phyloP scores from a whole-genome alignment of 441 rosid species.

The Jatropha podagrica region DNA sequence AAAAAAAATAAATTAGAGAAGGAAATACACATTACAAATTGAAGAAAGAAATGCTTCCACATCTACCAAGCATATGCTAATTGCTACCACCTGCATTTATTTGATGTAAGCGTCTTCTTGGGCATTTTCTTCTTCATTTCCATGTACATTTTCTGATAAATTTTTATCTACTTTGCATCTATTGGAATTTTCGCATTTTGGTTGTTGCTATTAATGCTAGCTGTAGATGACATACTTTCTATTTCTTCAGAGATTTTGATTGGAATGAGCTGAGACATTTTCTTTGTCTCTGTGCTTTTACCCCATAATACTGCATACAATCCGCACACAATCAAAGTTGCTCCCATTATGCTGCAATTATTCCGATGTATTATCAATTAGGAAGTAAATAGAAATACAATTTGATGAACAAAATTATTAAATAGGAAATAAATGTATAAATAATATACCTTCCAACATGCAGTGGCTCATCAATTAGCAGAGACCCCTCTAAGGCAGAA shows the following conservation, averaged over 20 bases:
- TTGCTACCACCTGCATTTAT: background rate
- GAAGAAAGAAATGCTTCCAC: no score
- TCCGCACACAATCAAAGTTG: constrained; percentile 16
- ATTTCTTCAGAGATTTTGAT: background rate
- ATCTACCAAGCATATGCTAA: no score
- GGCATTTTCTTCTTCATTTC: background rate
- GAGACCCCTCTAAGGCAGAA: background rate
- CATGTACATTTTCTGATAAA: background rate
- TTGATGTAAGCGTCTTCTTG: background rate
- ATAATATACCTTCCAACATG: constrained; percentile 14
- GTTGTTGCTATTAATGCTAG: background rate
- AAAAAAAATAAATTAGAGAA: no score
- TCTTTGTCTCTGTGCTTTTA: constrained; percentile 17
- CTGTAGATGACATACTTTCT: background rate
- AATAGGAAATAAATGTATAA: background rate
- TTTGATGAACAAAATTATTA: background rate
- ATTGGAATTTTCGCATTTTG: background rate
- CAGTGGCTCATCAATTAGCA: background rate
- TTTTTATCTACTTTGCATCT: background rate
- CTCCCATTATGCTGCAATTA: constrained; percentile 20
- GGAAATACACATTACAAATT: no score
- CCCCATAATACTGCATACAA: constrained; percentile 22
- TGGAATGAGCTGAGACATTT: background rate
- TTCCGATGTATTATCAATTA: no score
- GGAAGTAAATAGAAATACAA: background rate